Evolutionary conservation across 345 rosid species (phyloP), one percentile per base, ranked within the genome.

Genomic region (Mallotus nudiflorus): DNA sequence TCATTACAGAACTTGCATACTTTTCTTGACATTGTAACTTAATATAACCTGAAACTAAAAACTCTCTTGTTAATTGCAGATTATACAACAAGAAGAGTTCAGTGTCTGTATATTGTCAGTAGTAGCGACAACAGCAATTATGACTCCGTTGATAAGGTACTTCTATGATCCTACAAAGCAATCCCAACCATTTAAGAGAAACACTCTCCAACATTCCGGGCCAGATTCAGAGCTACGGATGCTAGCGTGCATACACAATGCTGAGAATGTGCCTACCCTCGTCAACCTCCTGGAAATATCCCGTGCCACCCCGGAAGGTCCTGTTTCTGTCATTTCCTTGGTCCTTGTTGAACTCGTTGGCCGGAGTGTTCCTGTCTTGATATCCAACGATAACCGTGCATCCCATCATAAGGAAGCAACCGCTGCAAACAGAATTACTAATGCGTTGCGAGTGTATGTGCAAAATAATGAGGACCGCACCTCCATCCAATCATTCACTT

Each of bases 191-290:
- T 13, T 56, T 9, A 33, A 12, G 31, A 57, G 66, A 49, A 59
- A 27, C n/a, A 59, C 46, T 5, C 31, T 69, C 31, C 56, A 60
- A 25, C 65, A 69, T 18, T 22, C 29, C 24, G 59, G 20, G 19
- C 22, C 16, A 46, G 46, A 59, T 14, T n/a, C 65, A 4, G 49
- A 69, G 24, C 9, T 70, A 6, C 57, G 66, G 18, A 2, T 70
- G 50, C 35, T 70, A n/a, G 66, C 60, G 1, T 70, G 73, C 57
- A 60, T 70, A 56, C 66, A 48, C 58, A 70, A 49, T 24, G 24
- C 28, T 54, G 73, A 60, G 35, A 48, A 49, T 18, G 49, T 58
- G 8, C 66, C 73, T 5, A 60, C 73, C 16, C 6, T 70, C 55
- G 2, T 60, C 8, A 49, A 70, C 37, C 59, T 70, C 1, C 33